Evolutionary conservation across 2,329 filamentous ascomycete genomes (phyloP).

Genomic region (Penicillium sclerotigenum): DNA sequence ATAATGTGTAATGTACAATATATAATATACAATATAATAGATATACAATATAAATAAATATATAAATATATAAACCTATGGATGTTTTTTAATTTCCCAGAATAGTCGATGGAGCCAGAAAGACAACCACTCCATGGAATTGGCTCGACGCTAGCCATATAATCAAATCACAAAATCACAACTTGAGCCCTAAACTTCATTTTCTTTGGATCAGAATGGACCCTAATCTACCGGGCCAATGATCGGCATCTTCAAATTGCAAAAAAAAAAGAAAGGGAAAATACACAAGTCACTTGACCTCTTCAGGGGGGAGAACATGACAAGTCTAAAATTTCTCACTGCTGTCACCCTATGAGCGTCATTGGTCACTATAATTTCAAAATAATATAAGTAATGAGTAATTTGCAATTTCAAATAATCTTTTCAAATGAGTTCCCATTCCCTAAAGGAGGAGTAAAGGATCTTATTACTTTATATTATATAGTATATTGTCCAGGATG

Average conservation of each 20-base stretch:
- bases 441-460: not conserved
- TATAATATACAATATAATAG: too few relatives aligned
- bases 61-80: too few relatives aligned
- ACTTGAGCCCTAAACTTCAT: not conserved
- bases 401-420: too few relatives aligned
- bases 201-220: constrained; percentile 6
- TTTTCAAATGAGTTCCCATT: not conserved
- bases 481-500: not conserved
- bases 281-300: constrained; percentile 6
- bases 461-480: not conserved
- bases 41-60: too few relatives aligned
- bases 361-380: not conserved
- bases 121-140: constrained; percentile 19
- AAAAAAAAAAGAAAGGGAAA: not conserved
- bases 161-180: constrained; percentile 26
- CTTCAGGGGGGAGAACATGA: constrained; percentile 13
- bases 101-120: not conserved
- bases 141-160: constrained; percentile 21
- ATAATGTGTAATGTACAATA: not conserved
- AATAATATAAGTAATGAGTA: not conserved
- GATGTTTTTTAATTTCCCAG: constrained; percentile 7
- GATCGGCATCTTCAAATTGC: constrained; percentile 1
- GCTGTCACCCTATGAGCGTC: not conserved
- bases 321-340: constrained; percentile 15
- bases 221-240: constrained; percentile 1